Conservation (phyloP, 2,329 filamentous ascomycete species). For the Ophiostoma pallidulum region DNA sequence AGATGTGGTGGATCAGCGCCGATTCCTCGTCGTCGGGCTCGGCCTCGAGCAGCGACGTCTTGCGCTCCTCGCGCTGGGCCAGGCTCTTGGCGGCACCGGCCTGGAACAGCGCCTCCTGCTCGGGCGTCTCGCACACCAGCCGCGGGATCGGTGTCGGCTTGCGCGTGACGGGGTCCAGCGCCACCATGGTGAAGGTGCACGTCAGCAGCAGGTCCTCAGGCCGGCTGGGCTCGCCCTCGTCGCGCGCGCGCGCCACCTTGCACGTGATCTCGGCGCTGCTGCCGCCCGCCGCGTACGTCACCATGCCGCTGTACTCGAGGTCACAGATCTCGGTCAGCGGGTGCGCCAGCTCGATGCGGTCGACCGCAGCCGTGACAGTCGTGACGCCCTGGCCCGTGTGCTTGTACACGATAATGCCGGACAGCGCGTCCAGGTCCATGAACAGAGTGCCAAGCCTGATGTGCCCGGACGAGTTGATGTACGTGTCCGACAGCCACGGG, state of each 20-base stretch:
- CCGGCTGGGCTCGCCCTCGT: conserved; percentile 42
- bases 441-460: conserved; percentile 65
- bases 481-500: conserved; percentile 68
- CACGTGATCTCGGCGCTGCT: conserved; percentile 67
- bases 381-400: conserved; percentile 48
- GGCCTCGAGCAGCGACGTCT: conserved; percentile 44
- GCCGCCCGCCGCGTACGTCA: conserved; percentile 60
- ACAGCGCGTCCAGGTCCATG: conserved; percentile 72
- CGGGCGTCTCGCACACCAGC: conserved; percentile 47
- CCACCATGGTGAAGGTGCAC: conserved; percentile 65
- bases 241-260: conserved; percentile 59
- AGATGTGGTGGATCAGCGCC: conserved; percentile 63
- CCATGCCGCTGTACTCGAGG: conserved; percentile 56
- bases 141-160: conserved; percentile 52
- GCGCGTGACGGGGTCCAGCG: conserved; percentile 58
- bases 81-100: conserved; percentile 19
- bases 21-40: conserved; percentile 63
- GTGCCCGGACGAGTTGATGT: conserved; percentile 66
- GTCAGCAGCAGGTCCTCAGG: conserved; percentile 36
- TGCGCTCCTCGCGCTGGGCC: conserved; percentile 48
- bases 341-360: conserved; percentile 50
- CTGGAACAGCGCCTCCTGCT: conserved; percentile 54
- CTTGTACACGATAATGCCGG: conserved; percentile 67
- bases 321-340: conserved; percentile 70
- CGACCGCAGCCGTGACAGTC: conserved; percentile 40